These are phyloP conservation scores for Suhomyces faveliae DNA, from an alignment of 805 yeast species.

Conservation along the genomic window DNA sequence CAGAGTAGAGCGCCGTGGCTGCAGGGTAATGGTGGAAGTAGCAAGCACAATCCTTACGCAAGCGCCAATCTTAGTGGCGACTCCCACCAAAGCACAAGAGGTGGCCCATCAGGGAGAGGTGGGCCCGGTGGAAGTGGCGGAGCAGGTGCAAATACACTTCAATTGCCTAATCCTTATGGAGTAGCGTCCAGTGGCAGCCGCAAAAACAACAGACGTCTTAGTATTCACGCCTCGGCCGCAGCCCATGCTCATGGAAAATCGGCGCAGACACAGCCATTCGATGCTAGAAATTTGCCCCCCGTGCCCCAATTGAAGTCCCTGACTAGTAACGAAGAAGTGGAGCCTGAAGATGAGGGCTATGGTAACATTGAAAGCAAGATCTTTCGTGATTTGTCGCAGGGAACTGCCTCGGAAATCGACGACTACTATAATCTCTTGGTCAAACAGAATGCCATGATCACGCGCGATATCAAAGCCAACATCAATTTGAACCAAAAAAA, in stretches of 20 bases:
- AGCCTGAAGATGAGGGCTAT: slow-evolving; percentile 6
- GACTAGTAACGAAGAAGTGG: slow-evolving; percentile 7
- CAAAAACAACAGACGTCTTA: slow-evolving; percentile 29
- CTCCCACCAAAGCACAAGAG: neutral
- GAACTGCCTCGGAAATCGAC: slow-evolving; percentile 71
- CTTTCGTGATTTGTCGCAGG: slow-evolving; percentile 49
- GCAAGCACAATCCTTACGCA: slow-evolving; percentile 27
- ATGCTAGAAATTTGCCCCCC: slow-evolving; percentile 29
- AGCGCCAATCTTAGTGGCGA: slow-evolving; percentile 14
- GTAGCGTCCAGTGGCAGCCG: slow-evolving; percentile 9
- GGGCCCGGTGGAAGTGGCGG: neutral
- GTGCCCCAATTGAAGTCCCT: slow-evolving; percentile 21
- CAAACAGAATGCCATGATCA: slow-evolving; percentile 49
- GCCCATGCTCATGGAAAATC: slow-evolving; percentile 30
- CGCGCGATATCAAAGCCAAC: slow-evolving; percentile 55
- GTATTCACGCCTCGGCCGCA: slow-evolving; percentile 40
- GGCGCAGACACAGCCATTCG: slow-evolving; percentile 20
- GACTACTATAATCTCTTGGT: slow-evolving; percentile 58
- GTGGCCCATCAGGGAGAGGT: too few relatives aligned
- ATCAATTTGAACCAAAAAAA: slow-evolving; percentile 63
- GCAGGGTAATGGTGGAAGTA: slow-evolving; percentile 9
- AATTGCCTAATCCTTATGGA: slow-evolving; percentile 18
- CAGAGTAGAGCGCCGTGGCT: slow-evolving; percentile 48
- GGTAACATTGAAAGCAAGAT: slow-evolving; percentile 17
- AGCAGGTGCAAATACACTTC: slow-evolving; percentile 2